Conservation (phyloP, 1,139 yeast species). For the Geotrichum cucujoidarum region DNA sequence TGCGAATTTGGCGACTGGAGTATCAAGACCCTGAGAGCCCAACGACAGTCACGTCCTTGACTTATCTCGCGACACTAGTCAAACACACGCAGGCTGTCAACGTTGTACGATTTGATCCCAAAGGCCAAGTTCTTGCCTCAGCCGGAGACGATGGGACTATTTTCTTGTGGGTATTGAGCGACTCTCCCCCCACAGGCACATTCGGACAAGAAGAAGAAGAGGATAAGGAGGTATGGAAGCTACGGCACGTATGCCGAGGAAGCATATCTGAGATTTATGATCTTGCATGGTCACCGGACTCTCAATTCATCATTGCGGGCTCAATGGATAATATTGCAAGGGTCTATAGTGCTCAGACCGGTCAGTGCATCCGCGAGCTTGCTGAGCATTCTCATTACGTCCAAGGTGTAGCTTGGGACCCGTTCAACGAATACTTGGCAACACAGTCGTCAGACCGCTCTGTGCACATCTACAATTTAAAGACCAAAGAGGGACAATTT, state of each 20-base stretch:
- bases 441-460: constrained; percentile 90
- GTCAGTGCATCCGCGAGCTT: constrained; percentile 56
- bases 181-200: constrained; percentile 20
- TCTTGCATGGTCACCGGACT: constrained; percentile 85
- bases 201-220: constrained; percentile 42
- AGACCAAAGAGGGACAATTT: constrained; percentile 35
- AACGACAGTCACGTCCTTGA: constrained; percentile 44
- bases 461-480: constrained; percentile 57
- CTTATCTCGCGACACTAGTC: constrained; percentile 61
- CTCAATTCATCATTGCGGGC: constrained; percentile 71
- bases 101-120: constrained; percentile 72
- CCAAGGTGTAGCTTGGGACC: constrained; percentile 97
- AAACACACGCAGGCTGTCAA: constrained; percentile 96
- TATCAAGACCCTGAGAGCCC: constrained; percentile 21
- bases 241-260: constrained; percentile 52
- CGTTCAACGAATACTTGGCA: constrained; percentile 65
- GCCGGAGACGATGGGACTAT: constrained; percentile 95
- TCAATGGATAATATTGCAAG: constrained; percentile 85
- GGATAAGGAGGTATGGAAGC: constrained; percentile 66
- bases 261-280: constrained; percentile 80
- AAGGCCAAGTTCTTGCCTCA: constrained; percentile 59
- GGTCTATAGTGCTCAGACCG: constrained; percentile 55
- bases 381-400: constrained; percentile 82
- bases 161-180: constrained; percentile 62
- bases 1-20: constrained; percentile 54